A percentile compares a stretch with the other conserved stretches of the same genome.
These are phyloP conservation scores for Chrysopogon serrulatus DNA, from an alignment of 176 grass and related monocot species.

Conservation along the genomic window DNA sequence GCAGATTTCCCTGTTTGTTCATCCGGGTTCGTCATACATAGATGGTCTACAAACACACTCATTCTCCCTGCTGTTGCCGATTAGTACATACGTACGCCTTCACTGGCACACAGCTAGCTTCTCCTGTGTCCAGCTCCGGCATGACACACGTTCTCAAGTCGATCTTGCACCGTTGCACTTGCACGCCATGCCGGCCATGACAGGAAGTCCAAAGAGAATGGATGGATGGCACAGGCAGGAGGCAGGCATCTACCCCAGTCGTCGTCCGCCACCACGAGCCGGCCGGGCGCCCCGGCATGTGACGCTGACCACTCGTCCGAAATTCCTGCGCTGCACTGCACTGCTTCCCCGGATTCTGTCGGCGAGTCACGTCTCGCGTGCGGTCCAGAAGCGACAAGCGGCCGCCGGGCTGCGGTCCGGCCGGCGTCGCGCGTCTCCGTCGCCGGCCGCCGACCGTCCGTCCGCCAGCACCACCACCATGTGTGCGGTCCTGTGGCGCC, in stretches of 20 bases:
- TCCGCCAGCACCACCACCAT: neutral
- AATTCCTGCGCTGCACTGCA: neutral
- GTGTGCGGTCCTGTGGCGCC: neutral
- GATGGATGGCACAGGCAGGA: neutral
- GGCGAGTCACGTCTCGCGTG: neutral
- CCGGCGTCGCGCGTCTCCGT: neutral
- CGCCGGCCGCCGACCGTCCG: neutral
- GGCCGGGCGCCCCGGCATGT: neutral
- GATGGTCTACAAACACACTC: too few relatives aligned
- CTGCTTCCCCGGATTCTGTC: neutral
- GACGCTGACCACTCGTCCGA: neutral
- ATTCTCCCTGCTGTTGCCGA: too few relatives aligned
- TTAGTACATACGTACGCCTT: too few relatives aligned
- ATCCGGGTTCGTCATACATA: too few relatives aligned
- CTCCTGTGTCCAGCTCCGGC: too few relatives aligned
- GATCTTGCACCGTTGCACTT: too few relatives aligned
- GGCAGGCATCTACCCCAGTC: too few relatives aligned
- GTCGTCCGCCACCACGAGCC: neutral
- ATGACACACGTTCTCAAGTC: too few relatives aligned
- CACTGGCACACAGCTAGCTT: too few relatives aligned
- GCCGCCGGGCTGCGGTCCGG: neutral
- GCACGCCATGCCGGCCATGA: too few relatives aligned
- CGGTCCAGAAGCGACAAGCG: neutral
- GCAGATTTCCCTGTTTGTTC: too few relatives aligned
- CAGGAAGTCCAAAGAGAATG: neutral